A percentile compares a stretch with the other conserved stretches of the same genome.
Conservation (phyloP, 2,329 filamentous ascomycete genomes). For the Talaromyces sp. region DNA sequence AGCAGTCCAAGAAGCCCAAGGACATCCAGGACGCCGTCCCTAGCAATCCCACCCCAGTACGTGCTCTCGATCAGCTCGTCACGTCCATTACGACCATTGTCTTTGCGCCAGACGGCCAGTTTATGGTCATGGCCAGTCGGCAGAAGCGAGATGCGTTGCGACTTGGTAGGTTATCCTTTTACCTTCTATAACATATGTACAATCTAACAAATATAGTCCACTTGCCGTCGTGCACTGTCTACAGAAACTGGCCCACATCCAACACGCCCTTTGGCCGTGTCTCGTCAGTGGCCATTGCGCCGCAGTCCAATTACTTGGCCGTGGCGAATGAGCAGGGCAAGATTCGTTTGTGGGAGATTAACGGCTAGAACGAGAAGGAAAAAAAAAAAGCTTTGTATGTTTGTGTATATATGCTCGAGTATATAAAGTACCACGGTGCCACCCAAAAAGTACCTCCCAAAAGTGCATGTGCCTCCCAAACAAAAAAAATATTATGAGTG, state of each 20-base stretch:
- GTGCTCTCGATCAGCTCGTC: constrained; percentile 77
- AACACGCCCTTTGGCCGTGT: constrained; percentile 84
- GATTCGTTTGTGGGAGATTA: constrained; percentile 85
- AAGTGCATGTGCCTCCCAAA: background rate
- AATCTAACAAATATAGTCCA: constrained; percentile 49
- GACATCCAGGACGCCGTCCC: constrained; percentile 50
- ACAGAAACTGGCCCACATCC: constrained; percentile 92
- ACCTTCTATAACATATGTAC: background rate
- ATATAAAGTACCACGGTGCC: background rate
- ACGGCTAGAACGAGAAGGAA: background rate
- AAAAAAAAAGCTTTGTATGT: background rate
- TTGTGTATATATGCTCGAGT: background rate
- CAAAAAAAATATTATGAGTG: background rate
- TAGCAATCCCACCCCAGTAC: constrained; percentile 65
- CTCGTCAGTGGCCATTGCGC: constrained; percentile 66
- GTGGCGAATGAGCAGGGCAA: constrained; percentile 87
- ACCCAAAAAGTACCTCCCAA: background rate
- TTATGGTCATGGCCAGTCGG: constrained; percentile 78
- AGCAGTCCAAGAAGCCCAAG: constrained; percentile 13
- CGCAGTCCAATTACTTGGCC: constrained; percentile 65
- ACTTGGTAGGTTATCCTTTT: constrained; percentile 43
- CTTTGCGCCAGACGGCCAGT: constrained; percentile 85
- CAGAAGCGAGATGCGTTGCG: constrained; percentile 86
- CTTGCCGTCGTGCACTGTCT: constrained; percentile 86
- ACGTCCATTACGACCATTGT: constrained; percentile 74